Base-by-base conservation (phyloP, 257 asterid genomes). In the Nyctanthes arbortristis region DNA sequence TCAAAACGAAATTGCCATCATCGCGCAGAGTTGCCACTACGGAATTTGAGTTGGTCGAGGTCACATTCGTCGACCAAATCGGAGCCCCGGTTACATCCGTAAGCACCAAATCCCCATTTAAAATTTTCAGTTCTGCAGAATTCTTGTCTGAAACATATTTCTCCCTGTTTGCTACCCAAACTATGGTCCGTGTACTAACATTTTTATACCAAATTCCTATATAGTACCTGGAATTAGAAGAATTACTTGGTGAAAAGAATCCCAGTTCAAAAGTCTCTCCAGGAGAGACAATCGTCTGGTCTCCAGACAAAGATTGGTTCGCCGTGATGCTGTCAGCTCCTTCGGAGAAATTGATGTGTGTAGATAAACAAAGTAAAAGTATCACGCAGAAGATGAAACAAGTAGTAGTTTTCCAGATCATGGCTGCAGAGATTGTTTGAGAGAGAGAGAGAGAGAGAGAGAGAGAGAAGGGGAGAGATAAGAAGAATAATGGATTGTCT, bases 141-240 rank as follows among this genome's bases (percentile, higher is more conserved):
- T 11, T 4, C 63, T 4, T 73, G 27, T 73, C 68, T 2, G 68
- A 59, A 30, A 73, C 31, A 14, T 63, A 64, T 0, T 3, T 33
- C 2, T 66, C 78, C 27, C 73, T 58, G 10, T 73, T 66, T 4
- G 78, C 78, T 34, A 73, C 68, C 77, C 78, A 73, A 45, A 73
- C 68, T 34, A 43, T 20, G 8, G 78, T 73, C 61, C 20, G 35
- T 4, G 25, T 13, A n/a, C 25, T 37, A 8, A 73, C 7, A 5
- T 47, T 60, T 31, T 7, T 33, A 63, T 73, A 73, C 73, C 73
- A 59, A 11, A 73, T 73, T 31, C 71, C 76, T 34, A 64, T 29
- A 28, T 71, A 71, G 4, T n/a, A 35, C 4, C 39, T 63, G 30
- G 61, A n/a, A n/a, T n/a, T n/a, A n/a, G n/a, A 29, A 13, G 61